Percentiles rank a stretch among this genome's conserved stretches.
Evolutionary conservation across 2,329 filamentous ascomycete genomes (phyloP).

Genomic region (Alternaria ventricosa): DNA sequence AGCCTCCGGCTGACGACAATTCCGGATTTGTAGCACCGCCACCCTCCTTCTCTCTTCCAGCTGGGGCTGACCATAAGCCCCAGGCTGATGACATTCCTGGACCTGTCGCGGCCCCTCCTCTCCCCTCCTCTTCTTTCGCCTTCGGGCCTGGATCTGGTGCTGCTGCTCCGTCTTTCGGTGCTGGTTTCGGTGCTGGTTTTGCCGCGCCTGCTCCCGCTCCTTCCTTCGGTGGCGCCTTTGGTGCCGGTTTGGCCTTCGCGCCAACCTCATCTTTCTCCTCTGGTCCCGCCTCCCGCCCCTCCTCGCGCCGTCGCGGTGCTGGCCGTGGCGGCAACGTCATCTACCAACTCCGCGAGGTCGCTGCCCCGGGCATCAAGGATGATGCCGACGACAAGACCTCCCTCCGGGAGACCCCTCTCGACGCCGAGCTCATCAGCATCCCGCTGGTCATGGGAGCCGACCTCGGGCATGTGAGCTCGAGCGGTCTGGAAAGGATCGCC

Average conservation of each 20-base stretch:
- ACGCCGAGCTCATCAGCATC: background rate
- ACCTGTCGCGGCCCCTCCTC: background rate
- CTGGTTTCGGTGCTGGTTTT: background rate
- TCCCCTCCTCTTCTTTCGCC: background rate
- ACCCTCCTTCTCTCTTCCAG: background rate
- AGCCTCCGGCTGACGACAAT: background rate
- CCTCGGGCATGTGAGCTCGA: background rate
- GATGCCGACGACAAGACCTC: background rate
- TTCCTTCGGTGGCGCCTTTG: background rate
- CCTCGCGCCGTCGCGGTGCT: background rate
- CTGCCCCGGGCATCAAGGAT: background rate
- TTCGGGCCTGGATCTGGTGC: background rate
- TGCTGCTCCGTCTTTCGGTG: background rate
- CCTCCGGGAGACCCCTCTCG: background rate
- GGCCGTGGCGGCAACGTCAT: background rate
- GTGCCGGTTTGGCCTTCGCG: background rate
- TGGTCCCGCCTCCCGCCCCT: background rate
- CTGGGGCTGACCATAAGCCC: slow-evolving; percentile 4
- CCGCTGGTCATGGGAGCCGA: background rate
- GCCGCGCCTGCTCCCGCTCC: background rate
- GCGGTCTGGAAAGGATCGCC: background rate
- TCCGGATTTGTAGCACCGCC: background rate
- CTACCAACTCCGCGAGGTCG: background rate
- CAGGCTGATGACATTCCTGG: background rate
- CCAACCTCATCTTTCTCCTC: background rate